A percentile compares a stretch with the other conserved stretches of the same genome.
phyloP scores from a whole-genome alignment of 1,284 basidiomycete species.

The Boletellus dicymbophilus region DNA sequence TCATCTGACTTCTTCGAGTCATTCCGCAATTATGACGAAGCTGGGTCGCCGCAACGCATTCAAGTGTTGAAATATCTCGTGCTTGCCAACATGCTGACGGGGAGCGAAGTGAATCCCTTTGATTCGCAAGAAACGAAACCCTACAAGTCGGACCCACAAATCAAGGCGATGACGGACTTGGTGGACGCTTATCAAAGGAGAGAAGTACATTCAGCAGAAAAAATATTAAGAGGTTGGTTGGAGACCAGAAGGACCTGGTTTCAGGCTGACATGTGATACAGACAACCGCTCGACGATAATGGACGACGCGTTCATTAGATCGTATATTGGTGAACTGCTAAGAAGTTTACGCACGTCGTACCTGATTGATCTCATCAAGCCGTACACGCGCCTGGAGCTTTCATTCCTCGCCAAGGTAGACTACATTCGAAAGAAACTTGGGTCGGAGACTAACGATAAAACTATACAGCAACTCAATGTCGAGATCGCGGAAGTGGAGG shows the following conservation, averaged over 20 bases:
- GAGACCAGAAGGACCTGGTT: not conserved
- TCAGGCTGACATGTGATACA: slow-evolving; percentile 32
- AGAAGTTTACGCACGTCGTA: slow-evolving; percentile 94
- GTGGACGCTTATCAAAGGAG: slow-evolving; percentile 96
- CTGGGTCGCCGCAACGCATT: slow-evolving; percentile 94
- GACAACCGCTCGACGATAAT: slow-evolving; percentile 95
- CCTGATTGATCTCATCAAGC: slow-evolving; percentile 96
- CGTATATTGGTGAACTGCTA: slow-evolving; percentile 94
- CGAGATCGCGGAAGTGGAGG: slow-evolving; percentile 85
- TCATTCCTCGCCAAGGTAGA: slow-evolving; percentile 86
- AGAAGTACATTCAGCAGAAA: slow-evolving; percentile 96
- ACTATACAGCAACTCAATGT: slow-evolving; percentile 90
- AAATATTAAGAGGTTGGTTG: slow-evolving; percentile 79
- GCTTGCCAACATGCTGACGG: slow-evolving; percentile 97
- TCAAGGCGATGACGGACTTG: slow-evolving; percentile 97
- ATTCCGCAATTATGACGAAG: slow-evolving; percentile 98
- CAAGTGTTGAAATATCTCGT: slow-evolving; percentile 99
- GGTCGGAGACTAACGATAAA: not conserved
- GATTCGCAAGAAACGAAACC: slow-evolving; percentile 99
- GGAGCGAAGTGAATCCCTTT: slow-evolving; percentile 98
- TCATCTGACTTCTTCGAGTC: slow-evolving; percentile 99
- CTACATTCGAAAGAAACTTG: not conserved
- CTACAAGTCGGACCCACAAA: slow-evolving; percentile 97
- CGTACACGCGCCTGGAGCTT: slow-evolving; percentile 92
- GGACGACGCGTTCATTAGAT: slow-evolving; percentile 91